Evolutionary conservation across 2,329 filamentous ascomycete species (phyloP), one percentile per base, ranked within the genome.

Genomic region (Emmonsia crescens): DNA sequence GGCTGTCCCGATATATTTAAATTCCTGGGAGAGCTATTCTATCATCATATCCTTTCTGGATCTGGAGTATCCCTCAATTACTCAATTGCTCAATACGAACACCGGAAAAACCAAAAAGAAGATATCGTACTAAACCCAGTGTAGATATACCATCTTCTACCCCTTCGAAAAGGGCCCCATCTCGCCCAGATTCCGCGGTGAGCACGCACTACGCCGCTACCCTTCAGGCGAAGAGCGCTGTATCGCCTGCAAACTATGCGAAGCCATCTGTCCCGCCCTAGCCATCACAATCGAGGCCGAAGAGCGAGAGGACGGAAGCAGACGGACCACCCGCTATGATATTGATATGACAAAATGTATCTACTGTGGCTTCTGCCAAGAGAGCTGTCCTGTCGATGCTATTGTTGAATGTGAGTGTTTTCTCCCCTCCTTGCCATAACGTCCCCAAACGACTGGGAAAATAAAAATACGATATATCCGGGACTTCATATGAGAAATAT

Each of bases 341-440:
- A 96, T 99, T 74, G 94, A 99, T 79, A 99, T 99, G 94, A 97
- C 94, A 73, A 99, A 99, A 84, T 99, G 94, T 81, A 99, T 99
- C 78, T 99, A 97, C 85, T 97, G 94, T 77, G 94, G 94, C 59
- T 95, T 96, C 81, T 97, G 94, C 85, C 93, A 96, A 81, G 94
- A 99, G 82, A 96, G 90, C 67, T 99, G 94, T 80, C 94, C 94
- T 52, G 94, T 99, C 61, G 94, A 99, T 78, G 94, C 94, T 63
- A 99, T 90, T 76, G 87, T 90, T 63, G 87, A 89, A 75, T 83
- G 83, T 84, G 73, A 72, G 80, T 75, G 6, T 49, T 55, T 44
- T 19, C 49, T 33, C 16, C 3, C 52, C 49, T 14, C 36, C 1
- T 49, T 49, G 24, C 3, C 21, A 21, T 16, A 5, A 5, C 24